Evolutionary conservation across 768 basidiomycete species (phyloP).

Genomic region (Kwoniella mangroviensis): DNA sequence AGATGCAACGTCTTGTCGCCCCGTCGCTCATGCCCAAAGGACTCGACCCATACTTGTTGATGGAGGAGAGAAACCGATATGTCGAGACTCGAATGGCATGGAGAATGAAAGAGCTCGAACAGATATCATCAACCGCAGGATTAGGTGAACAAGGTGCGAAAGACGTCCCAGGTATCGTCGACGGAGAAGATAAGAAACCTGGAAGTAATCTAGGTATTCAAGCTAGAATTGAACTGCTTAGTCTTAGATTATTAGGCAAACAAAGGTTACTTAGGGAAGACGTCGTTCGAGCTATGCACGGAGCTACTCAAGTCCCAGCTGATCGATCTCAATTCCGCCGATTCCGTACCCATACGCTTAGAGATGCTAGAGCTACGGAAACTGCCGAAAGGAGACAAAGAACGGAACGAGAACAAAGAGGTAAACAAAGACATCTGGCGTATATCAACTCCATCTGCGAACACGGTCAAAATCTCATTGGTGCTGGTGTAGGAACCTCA

Average conservation of each 20-base stretch:
- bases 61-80: slow-evolving; percentile 88
- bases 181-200: slow-evolving; percentile 51
- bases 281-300: slow-evolving; percentile 82
- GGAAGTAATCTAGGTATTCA: slow-evolving; percentile 65
- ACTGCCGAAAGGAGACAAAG: slow-evolving; percentile 88
- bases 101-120: slow-evolving; percentile 78
- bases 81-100: slow-evolving; percentile 87
- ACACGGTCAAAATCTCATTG: slow-evolving; percentile 75
- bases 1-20: slow-evolving; percentile 69
- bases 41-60: slow-evolving; percentile 86
- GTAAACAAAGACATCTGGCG: slow-evolving; percentile 95
- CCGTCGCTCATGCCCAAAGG: slow-evolving; percentile 90
- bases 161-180: slow-evolving; percentile 59
- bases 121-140: slow-evolving; percentile 76
- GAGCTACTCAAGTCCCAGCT: slow-evolving; percentile 83
- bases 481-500: slow-evolving; percentile 64
- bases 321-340: slow-evolving; percentile 92
- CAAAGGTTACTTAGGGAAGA: slow-evolving; percentile 84
- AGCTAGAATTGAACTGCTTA: slow-evolving; percentile 90
- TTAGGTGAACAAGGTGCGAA: slow-evolving; percentile 70
- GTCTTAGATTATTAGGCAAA: slow-evolving; percentile 83
- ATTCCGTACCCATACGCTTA: slow-evolving; percentile 78
- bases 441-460: slow-evolving; percentile 83
- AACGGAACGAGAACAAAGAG: slow-evolving; percentile 85
- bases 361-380: slow-evolving; percentile 88